phyloP scores from a whole-genome alignment of 148 eudicot genomes.

The Silene latifolia region DNA sequence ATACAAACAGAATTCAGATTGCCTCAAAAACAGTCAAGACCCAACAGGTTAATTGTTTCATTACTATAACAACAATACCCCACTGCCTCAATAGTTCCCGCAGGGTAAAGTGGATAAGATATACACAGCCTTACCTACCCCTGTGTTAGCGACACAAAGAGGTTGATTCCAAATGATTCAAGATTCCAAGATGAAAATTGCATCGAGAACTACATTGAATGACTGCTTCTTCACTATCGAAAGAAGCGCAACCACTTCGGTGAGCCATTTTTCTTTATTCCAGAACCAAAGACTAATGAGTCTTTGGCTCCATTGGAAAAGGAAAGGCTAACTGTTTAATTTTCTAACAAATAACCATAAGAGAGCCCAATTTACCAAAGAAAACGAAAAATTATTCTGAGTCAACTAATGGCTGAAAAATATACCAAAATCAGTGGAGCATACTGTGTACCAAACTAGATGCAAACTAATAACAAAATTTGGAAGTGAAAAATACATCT shows the following conservation, averaged over 20 bases:
- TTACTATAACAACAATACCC: neutral
- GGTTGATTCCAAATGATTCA: no score
- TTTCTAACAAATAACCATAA: neutral
- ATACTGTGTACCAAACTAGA: neutral
- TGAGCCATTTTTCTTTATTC: no score
- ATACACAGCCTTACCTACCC: no score
- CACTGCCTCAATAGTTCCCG: no score
- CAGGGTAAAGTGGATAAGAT: no score
- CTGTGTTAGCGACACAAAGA: no score
- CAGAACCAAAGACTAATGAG: no score
- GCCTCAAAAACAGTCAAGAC: neutral
- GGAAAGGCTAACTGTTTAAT: neutral
- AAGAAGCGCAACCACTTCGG: no score
- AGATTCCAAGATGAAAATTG: no score
- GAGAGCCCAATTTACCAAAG: neutral
- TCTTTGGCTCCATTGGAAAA: no score
- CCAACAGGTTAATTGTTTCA: neutral
- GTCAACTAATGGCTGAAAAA: conserved; percentile 1
- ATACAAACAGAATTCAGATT: neutral
- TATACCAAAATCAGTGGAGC: neutral
- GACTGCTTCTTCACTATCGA: no score
- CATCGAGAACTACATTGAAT: no score
- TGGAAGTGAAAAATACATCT: neutral
- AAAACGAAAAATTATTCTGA: neutral
- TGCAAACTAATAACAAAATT: neutral